phyloP scores from a whole-genome alignment of 2,329 filamentous ascomycete genomes.

The Botrytis aclada region DNA sequence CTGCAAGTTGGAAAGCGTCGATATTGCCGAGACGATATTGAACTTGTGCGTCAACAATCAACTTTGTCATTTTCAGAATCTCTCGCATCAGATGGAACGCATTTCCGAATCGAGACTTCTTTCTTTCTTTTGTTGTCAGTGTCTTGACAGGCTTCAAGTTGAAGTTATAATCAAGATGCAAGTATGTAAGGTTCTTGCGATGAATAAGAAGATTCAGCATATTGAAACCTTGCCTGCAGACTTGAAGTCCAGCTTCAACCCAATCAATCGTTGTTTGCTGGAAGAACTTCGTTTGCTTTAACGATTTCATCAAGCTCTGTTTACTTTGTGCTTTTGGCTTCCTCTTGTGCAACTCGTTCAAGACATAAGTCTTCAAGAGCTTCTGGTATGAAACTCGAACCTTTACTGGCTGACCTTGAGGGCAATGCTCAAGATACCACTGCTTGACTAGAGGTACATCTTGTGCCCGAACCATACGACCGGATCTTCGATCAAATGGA shows the following conservation, averaged over 20 bases:
- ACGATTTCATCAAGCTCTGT: slow-evolving; percentile 81
- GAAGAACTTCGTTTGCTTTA: slow-evolving; percentile 98
- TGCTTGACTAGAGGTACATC: slow-evolving; percentile 97
- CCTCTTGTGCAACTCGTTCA: slow-evolving; percentile 96
- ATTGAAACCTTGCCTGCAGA: slow-evolving; percentile 97
- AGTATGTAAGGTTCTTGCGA: slow-evolving; percentile 95
- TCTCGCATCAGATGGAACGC: slow-evolving; percentile 99
- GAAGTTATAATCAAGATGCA: slow-evolving; percentile 99
- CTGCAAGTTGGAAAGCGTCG: slow-evolving; percentile 96
- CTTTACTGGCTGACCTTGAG: slow-evolving; percentile 88
- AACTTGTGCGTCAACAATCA: slow-evolving; percentile 97
- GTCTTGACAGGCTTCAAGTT: slow-evolving; percentile 99
- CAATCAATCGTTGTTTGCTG: slow-evolving; percentile 99
- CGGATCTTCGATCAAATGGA: slow-evolving; percentile 90
- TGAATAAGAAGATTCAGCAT: slow-evolving; percentile 98
- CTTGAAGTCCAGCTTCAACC: slow-evolving; percentile 97
- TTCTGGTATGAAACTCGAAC: slow-evolving; percentile 98
- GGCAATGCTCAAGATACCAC: slow-evolving; percentile 96
- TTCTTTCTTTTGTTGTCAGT: slow-evolving; percentile 95
- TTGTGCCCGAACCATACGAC: slow-evolving; percentile 93
- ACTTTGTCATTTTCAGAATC: slow-evolving; percentile 89
- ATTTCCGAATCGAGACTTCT: slow-evolving; percentile 98
- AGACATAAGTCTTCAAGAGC: slow-evolving; percentile 88
- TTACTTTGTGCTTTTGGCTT: slow-evolving; percentile 94
- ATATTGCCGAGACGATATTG: slow-evolving; percentile 98